Conservation (phyloP, 306 rosid species). For the Alnus rubra region DNA sequence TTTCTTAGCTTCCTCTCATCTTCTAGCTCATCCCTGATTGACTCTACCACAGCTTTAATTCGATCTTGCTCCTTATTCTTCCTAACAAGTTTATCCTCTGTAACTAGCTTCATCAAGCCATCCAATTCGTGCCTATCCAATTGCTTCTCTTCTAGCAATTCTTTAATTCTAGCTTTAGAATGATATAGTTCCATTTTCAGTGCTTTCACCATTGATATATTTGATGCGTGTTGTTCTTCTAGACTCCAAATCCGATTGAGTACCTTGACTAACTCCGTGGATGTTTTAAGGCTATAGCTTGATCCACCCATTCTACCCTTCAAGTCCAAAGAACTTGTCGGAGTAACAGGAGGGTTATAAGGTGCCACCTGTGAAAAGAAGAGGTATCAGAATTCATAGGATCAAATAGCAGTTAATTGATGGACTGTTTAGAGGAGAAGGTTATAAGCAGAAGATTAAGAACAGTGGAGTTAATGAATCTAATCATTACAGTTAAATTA, state of each 20-base stretch:
- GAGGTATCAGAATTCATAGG: slow-evolving; percentile 19
- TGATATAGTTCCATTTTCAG: slow-evolving; percentile 54
- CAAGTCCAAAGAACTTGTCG: slow-evolving; percentile 43
- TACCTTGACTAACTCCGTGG: slow-evolving; percentile 56
- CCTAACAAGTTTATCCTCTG: slow-evolving; percentile 41
- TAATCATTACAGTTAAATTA: slow-evolving; percentile 4
- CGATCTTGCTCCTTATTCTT: slow-evolving; percentile 42
- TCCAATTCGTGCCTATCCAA: slow-evolving; percentile 48
- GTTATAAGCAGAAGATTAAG: background rate
- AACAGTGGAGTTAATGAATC: slow-evolving; percentile 10
- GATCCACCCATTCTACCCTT: slow-evolving; percentile 44
- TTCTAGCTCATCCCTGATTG: slow-evolving; percentile 54
- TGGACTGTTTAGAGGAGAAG: background rate
- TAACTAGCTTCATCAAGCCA: slow-evolving; percentile 40
- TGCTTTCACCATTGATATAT: slow-evolving; percentile 45
- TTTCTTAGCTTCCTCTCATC: slow-evolving; percentile 66
- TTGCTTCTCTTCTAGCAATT: slow-evolving; percentile 52
- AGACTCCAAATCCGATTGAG: slow-evolving; percentile 69
- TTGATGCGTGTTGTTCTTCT: slow-evolving; percentile 68
- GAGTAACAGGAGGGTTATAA: slow-evolving; percentile 40
- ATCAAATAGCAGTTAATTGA: background rate
- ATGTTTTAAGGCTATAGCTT: slow-evolving; percentile 39
- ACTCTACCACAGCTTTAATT: slow-evolving; percentile 43
- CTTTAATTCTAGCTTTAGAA: slow-evolving; percentile 44
- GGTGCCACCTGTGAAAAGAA: slow-evolving; percentile 47